These are phyloP conservation scores for Phytopythium oedochilum DNA, from an alignment of 352 stramenopile species.

Conservation along the genomic window DNA sequence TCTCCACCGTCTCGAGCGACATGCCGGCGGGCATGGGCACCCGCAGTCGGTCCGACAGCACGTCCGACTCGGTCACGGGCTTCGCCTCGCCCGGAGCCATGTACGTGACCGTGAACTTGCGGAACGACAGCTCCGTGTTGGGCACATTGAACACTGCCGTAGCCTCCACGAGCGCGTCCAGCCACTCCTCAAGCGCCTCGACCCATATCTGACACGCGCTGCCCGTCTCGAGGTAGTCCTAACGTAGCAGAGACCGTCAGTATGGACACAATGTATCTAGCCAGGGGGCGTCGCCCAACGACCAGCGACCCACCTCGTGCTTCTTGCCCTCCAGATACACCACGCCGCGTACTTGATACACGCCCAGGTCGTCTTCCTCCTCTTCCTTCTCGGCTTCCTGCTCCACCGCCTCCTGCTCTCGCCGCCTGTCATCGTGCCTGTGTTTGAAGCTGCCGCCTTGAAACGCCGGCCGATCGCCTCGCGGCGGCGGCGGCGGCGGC, in stretches of 20 bases:
- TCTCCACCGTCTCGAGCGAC: constrained; percentile 59
- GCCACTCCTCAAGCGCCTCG: constrained; percentile 69
- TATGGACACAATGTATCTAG: too few species aligned
- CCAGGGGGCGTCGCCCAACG: too few species aligned
- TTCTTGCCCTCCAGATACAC: constrained; percentile 82
- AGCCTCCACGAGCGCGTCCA: constrained; percentile 69
- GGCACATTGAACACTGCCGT: constrained; percentile 49
- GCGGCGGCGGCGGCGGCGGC: not conserved
- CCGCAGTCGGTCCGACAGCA: constrained; percentile 57
- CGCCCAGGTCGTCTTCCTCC: constrained; percentile 58
- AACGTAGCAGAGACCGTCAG: not conserved
- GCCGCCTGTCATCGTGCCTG: not conserved
- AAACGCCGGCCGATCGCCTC: not conserved
- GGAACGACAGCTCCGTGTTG: constrained; percentile 62
- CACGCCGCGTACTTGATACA: constrained; percentile 60
- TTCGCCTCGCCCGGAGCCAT: constrained; percentile 31
- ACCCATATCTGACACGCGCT: constrained; percentile 81
- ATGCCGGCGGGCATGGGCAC: constrained; percentile 58
- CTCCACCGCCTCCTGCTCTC: not conserved
- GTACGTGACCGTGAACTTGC: constrained; percentile 63
- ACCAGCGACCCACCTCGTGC: constrained; percentile 31
- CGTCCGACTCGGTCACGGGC: constrained; percentile 41
- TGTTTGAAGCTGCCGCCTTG: not conserved
- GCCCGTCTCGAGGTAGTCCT: constrained; percentile 54
- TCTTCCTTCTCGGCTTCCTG: constrained; percentile 20